Percentiles rank a stretch among this genome's conserved stretches.
Conservation (phyloP, 306 rosid species). For the Dalbergia cultrata region DNA sequence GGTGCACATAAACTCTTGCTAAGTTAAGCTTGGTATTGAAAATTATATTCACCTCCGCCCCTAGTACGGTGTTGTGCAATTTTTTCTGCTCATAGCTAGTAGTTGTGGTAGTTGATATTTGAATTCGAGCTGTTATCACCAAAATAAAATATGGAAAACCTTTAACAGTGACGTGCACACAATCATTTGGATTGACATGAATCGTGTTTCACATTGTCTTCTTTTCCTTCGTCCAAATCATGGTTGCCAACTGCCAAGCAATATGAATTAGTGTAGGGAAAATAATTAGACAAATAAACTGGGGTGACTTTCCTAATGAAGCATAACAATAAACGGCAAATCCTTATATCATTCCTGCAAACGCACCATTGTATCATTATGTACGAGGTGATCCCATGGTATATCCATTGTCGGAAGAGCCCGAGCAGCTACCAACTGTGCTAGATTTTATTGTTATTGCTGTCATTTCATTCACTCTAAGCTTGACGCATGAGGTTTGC, state of each 20-base stretch:
- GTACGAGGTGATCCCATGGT: too few species aligned
- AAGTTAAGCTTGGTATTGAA: not conserved
- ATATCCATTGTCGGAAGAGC: too few species aligned
- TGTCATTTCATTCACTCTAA: too few species aligned
- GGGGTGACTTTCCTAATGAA: not conserved
- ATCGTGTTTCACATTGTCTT: constrained; percentile 3
- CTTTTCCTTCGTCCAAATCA: constrained; percentile 8
- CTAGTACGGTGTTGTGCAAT: too few species aligned
- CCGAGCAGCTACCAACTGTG: too few species aligned
- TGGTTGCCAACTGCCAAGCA: constrained; percentile 6
- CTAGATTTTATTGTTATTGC: too few species aligned
- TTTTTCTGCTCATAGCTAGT: not conserved
- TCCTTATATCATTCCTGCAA: not conserved
- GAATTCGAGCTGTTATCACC: not conserved
- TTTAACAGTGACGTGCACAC: not conserved
- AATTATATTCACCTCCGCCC: not conserved
- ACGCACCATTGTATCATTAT: not conserved
- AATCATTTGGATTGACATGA: constrained; percentile 6
- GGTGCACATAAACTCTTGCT: too few species aligned
- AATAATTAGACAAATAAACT: not conserved
- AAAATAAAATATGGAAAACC: not conserved
- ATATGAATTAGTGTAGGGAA: not conserved
- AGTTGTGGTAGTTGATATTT: constrained; percentile 28
- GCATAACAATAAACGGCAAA: not conserved
- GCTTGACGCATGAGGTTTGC: too few species aligned